Base-by-base conservation (phyloP, 177 flowering plant species). In the Tripterygium wilfordii region DNA sequence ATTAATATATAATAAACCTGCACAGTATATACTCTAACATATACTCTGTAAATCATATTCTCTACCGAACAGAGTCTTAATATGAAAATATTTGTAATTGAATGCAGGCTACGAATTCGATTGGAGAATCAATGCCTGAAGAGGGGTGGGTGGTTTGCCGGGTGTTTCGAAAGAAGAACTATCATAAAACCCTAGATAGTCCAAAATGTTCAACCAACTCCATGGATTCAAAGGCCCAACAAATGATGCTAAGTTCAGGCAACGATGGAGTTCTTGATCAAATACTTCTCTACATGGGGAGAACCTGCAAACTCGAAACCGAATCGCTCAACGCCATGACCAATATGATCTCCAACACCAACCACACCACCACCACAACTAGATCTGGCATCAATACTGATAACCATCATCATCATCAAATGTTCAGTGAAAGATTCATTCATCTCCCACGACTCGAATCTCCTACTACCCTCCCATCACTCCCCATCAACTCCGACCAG, bases 281-380 rank as follows among this genome's bases (percentile, higher is more conserved):
- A 31, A 76, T 88, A 17, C 78, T 85, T 45, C 67, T 56, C 30
- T 88, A 78, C 78, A 83, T 89, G 88, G 92, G 89, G 38, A 68
- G 80, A 28, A 66, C 67, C 23, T 80, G 86, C 74, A 79, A 79
- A 68, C 66, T 74, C 27, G 90, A 85, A 45, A 46, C 43, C 10
- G 77, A 78, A n/a, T 45, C 41, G 16, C 33, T 15, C 20, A 41
- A 10, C 42, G 26, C 15, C 51, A 35, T n/a, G 43, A 36, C 25
- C 36, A n/a, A n/a, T n/a, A n/a, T n/a, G n/a, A 25, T 19, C 42
- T 26, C 39, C 31, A 24, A 37, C 51, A 63, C 7, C 56, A 50
- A 17, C 48, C 51, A 36, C 51, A 56, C 27, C 50, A 54, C 18
- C 36, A 23, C 5, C n/a, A 4, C 24, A 1, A 24, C n/a, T n/a